phyloP scores from a whole-genome alignment of 1,284 basidiomycete genomes.

The Cutaneotrichosporon sp. region DNA sequence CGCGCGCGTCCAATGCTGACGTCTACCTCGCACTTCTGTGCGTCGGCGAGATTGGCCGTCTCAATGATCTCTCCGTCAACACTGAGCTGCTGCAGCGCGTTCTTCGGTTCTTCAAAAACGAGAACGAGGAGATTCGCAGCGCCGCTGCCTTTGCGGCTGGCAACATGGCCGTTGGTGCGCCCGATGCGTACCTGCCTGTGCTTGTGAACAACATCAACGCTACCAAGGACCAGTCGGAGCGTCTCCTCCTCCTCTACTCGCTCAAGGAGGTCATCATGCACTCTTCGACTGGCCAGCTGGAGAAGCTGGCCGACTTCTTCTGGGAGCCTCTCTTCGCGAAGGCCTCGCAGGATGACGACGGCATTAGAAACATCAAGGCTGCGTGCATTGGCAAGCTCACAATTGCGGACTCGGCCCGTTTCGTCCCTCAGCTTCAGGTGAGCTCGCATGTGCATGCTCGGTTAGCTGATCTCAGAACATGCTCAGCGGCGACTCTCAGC shows the following conservation, averaged over 20 bases:
- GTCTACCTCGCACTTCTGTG: slow-evolving; percentile 81
- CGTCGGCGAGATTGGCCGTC: slow-evolving; percentile 85
- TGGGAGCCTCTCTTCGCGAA: slow-evolving; percentile 85
- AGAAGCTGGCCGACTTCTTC: slow-evolving; percentile 77
- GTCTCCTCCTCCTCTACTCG: slow-evolving; percentile 82
- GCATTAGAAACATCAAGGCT: slow-evolving; percentile 88
- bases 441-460: too few relatives aligned
- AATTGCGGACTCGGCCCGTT: slow-evolving; percentile 81
- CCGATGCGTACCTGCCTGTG: slow-evolving; percentile 77
- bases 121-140: slow-evolving; percentile 79
- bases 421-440: slow-evolving; percentile 88
- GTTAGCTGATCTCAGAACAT: slow-evolving; percentile 23
- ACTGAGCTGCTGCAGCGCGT: slow-evolving; percentile 71
- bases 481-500: slow-evolving; percentile 57
- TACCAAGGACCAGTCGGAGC: slow-evolving; percentile 65
- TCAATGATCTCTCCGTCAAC: slow-evolving; percentile 80
- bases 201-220: slow-evolving; percentile 79
- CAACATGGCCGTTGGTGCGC: slow-evolving; percentile 90
- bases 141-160: slow-evolving; percentile 92
- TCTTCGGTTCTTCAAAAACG: slow-evolving; percentile 70
- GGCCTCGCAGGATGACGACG: slow-evolving; percentile 76
- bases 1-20: slow-evolving; percentile 67
- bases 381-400: slow-evolving; percentile 96
- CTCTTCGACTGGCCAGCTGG: slow-evolving; percentile 77
- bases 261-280: slow-evolving; percentile 96